These are phyloP conservation scores for Penicillium tannophilum DNA, from an alignment of 495 filamentous ascomycete species.

Conservation along the genomic window DNA sequence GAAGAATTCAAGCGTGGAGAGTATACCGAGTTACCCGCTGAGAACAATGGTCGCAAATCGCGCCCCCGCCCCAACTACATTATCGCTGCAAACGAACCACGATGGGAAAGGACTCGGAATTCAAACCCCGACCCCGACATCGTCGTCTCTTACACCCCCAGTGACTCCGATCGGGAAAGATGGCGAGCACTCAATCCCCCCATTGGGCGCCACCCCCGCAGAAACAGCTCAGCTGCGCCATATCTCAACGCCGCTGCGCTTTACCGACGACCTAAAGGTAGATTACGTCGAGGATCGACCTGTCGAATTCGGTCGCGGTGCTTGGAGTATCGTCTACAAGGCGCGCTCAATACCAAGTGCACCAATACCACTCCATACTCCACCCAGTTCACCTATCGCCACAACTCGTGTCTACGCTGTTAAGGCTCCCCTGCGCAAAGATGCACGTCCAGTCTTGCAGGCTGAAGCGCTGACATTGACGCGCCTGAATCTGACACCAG, in stretches of 20 bases:
- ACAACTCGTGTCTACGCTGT: conserved; percentile 50
- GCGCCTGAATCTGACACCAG: conserved; percentile 40
- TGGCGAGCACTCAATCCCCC: conserved; percentile 11
- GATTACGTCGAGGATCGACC: conserved; percentile 28
- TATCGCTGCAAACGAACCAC: conserved; percentile 34
- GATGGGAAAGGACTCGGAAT: conserved; percentile 16
- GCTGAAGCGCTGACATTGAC: conserved; percentile 57
- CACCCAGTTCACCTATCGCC: conserved; percentile 51
- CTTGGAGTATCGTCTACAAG: conserved; percentile 64
- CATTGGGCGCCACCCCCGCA: background rate
- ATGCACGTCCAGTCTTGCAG: conserved; percentile 51
- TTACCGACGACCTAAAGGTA: conserved; percentile 40
- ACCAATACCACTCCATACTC: conserved; percentile 28
- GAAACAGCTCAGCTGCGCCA: conserved; percentile 12
- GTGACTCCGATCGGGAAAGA: conserved; percentile 39
- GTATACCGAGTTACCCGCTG: background rate
- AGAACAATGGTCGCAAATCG: background rate
- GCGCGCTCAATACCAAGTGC: conserved; percentile 27
- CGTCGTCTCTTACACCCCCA: conserved; percentile 37
- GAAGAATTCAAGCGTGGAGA: background rate
- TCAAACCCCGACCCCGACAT: conserved; percentile 12
- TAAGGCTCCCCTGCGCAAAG: conserved; percentile 52
- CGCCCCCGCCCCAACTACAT: conserved; percentile 25
- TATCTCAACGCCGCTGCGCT: conserved; percentile 25
- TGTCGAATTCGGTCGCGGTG: conserved; percentile 56